Percentiles rank a stretch among this genome's conserved stretches.
These are phyloP conservation scores for Backusella parvicylindrica DNA, from an alignment of 192 early-diverging fungal species.

Conservation along the genomic window DNA sequence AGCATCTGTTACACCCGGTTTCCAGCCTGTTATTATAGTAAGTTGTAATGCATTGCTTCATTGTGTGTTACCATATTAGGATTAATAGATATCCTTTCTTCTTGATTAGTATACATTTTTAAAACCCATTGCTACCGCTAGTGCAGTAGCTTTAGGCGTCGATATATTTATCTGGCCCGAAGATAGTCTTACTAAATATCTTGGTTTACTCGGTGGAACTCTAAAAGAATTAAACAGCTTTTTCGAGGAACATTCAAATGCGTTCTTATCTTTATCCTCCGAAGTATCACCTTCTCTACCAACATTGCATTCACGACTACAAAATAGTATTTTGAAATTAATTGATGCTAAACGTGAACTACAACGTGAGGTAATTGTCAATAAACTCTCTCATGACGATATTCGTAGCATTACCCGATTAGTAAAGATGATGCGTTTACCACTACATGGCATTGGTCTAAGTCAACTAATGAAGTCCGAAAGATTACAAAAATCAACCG, in stretches of 20 bases:
- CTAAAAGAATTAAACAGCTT: constrained; percentile 9
- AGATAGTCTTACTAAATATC: constrained; percentile 26
- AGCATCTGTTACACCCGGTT: constrained; percentile 11
- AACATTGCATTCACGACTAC: constrained; percentile 6
- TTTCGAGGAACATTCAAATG: constrained; percentile 19
- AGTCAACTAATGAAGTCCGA: constrained; percentile 16
- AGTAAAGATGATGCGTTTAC: constrained; percentile 18
- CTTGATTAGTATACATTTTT: constrained; percentile 25
- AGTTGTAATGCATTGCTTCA: background rate
- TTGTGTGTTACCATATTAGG: background rate
- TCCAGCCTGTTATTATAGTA: constrained; percentile 20
- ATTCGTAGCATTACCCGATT: constrained; percentile 21
- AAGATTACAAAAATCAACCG: background rate
- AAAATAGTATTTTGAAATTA: constrained; percentile 19
- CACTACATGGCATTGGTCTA: constrained; percentile 27
- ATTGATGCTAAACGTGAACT: constrained; percentile 33
- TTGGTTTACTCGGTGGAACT: constrained; percentile 10
- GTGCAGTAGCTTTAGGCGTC: constrained; percentile 14
- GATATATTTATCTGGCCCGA: constrained; percentile 32
- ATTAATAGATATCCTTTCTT: background rate
- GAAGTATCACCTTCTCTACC: constrained; percentile 1
- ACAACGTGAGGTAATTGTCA: constrained; percentile 25
- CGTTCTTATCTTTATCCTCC: constrained; percentile 7
- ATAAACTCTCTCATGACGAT: constrained; percentile 17
- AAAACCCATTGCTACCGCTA: constrained; percentile 24